Conservation (phyloP, 768 basidiomycete species). For the Xerocomellus amylosporus region DNA sequence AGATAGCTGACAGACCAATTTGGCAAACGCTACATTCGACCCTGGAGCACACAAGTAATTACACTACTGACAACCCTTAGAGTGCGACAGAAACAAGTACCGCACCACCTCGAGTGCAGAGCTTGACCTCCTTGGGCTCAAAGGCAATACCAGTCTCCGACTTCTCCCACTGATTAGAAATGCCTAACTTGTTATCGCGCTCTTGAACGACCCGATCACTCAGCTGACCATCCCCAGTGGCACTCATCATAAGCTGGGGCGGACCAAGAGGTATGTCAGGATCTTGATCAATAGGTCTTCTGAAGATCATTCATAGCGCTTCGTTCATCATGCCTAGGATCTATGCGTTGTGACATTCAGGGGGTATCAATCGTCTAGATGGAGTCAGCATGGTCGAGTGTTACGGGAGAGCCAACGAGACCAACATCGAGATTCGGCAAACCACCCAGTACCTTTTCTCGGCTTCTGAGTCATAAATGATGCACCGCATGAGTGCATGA, state of each 20-base stretch:
- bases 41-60: not conserved
- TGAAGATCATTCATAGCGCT: conserved; percentile 43
- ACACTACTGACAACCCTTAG: not conserved
- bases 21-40: not conserved
- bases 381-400: not conserved
- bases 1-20: conserved; percentile 7
- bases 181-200: conserved; percentile 35
- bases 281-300: conserved; percentile 36
- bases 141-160: conserved; percentile 35
- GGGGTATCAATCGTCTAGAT: conserved; percentile 27
- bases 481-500: conserved; percentile 37
- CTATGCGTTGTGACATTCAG: not conserved
- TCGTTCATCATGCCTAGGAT: conserved; percentile 31
- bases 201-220: conserved; percentile 28
- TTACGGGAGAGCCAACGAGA: not conserved
- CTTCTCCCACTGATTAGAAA: conserved; percentile 39
- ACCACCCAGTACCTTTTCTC: conserved; percentile 49
- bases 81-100: not conserved
- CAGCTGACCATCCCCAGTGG: conserved; percentile 38
- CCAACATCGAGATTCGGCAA: conserved; percentile 32
- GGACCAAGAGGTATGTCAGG: conserved; percentile 45
- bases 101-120: not conserved
- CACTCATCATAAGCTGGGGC: conserved; percentile 47
- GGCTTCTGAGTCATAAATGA: conserved; percentile 42
- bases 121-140: conserved; percentile 27